Conservation (phyloP, 1,284 basidiomycete species). For the Apiotrichum akiyoshidainum region DNA sequence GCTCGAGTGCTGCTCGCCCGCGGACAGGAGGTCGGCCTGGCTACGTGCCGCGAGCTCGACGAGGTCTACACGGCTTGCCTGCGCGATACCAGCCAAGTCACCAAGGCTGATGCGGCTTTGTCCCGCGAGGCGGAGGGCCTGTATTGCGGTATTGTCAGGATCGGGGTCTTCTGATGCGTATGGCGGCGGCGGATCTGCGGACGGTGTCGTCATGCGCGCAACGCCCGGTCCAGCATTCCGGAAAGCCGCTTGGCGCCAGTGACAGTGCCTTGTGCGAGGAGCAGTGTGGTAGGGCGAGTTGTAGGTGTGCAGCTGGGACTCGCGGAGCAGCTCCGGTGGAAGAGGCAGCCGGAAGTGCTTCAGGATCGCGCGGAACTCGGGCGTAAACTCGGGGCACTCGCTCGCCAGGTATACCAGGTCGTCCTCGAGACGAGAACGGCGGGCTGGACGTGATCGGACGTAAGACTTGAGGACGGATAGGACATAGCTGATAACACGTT, state of each 20-base stretch:
- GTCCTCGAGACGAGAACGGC: neutral
- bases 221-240: neutral
- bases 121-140: neutral
- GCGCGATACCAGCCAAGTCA: neutral
- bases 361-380: constrained; percentile 6
- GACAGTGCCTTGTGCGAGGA: neutral
- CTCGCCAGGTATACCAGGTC: neutral
- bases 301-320: neutral
- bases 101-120: neutral
- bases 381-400: constrained; percentile 5
- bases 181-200: constrained; percentile 6
- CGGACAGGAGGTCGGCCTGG: neutral
- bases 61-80: neutral
- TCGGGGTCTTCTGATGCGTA: constrained; percentile 6
- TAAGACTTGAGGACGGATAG: neutral
- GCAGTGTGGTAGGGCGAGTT: neutral
- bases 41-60: neutral
- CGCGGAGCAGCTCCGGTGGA: neutral
- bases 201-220: neutral
- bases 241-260: neutral
- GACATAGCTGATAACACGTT: neutral
- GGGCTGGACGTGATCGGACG: neutral
- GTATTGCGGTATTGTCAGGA: neutral
- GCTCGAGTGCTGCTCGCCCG: neutral
- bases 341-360: constrained; percentile 4